phyloP scores from a whole-genome alignment of 1,284 basidiomycete species.

The Ceratobasidium sp. region DNA sequence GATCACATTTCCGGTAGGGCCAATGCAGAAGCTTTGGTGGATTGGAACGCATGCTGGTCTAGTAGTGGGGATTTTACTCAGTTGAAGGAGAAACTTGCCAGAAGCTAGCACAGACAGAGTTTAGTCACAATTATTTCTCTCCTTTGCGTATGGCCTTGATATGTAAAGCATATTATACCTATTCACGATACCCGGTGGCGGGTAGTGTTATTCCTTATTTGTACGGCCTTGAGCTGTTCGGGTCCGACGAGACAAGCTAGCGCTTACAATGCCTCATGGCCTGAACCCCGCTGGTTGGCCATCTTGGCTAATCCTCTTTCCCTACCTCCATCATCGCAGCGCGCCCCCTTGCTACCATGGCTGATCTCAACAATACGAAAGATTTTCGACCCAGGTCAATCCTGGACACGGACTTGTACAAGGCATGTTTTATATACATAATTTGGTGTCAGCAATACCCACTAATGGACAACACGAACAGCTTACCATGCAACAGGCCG shows the following conservation, averaged over 20 bases:
- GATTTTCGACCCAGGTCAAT: constrained; percentile 62
- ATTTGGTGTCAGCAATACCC: background rate
- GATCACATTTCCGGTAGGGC: constrained; percentile 9
- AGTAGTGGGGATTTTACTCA: constrained; percentile 40
- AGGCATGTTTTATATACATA: constrained; percentile 62
- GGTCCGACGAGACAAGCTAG: constrained; percentile 1
- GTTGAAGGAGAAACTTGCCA: constrained; percentile 32
- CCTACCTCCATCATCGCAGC: background rate
- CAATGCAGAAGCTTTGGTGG: constrained; percentile 34
- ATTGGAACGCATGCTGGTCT: constrained; percentile 39
- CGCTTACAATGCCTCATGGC: too few relatives aligned
- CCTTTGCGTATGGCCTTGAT: background rate
- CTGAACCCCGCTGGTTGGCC: background rate
- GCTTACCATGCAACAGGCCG: constrained; percentile 98
- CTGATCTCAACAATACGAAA: constrained; percentile 16
- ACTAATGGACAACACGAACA: constrained; percentile 54
- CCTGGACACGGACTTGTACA: constrained; percentile 97
- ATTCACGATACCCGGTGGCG: background rate
- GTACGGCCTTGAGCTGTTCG: background rate
- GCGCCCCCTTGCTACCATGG: background rate
- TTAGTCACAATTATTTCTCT: constrained; percentile 8
- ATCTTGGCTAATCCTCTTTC: background rate
- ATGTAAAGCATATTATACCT: background rate
- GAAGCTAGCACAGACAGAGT: constrained; percentile 8
- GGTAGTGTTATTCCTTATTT: background rate